Percentiles rank a stretch among this genome's conserved stretches.
Evolutionary conservation across 2,329 filamentous ascomycete species (phyloP).

Genomic region (Neospermospora avenae): DNA sequence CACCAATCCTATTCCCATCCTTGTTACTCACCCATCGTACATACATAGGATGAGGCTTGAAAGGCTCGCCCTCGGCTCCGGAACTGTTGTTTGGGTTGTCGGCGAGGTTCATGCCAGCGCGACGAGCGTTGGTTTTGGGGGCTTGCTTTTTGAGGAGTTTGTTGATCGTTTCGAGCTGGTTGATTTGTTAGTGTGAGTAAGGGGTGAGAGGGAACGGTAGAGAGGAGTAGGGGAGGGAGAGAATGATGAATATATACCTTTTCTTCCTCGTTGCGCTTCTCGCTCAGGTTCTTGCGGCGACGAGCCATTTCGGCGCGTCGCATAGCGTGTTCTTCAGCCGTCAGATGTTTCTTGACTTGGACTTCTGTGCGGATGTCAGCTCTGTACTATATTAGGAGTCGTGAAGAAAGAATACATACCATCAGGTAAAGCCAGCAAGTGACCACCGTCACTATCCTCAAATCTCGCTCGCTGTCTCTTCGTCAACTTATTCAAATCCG

Average conservation of each 20-base stretch:
- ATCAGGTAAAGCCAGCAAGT: conserved; percentile 44
- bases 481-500: conserved; percentile 64
- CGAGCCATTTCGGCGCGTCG: conserved; percentile 71
- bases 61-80: conserved; percentile 46
- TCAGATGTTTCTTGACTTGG: conserved; percentile 70
- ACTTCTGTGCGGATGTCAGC: conserved; percentile 37
- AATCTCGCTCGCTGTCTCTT: conserved; percentile 62
- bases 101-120: conserved; percentile 36
- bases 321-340: conserved; percentile 71
- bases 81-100: conserved; percentile 31
- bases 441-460: conserved; percentile 46
- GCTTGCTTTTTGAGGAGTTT: conserved; percentile 84
- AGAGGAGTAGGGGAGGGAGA: neutral
- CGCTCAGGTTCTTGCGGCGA: conserved; percentile 68
- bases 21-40: conserved; percentile 70
- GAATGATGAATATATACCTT: conserved; percentile 49
- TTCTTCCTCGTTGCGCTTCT: conserved; percentile 76
- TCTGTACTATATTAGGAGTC: neutral
- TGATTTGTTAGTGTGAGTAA: conserved; percentile 10
- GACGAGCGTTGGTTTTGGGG: conserved; percentile 62
- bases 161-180: conserved; percentile 87
- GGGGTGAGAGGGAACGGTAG: neutral
- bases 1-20: conserved; percentile 58
- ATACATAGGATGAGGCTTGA: conserved; percentile 57
- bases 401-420: conserved; percentile 20